phyloP scores from a whole-genome alignment of 768 basidiomycete species.

The Tylopilus sp. region DNA sequence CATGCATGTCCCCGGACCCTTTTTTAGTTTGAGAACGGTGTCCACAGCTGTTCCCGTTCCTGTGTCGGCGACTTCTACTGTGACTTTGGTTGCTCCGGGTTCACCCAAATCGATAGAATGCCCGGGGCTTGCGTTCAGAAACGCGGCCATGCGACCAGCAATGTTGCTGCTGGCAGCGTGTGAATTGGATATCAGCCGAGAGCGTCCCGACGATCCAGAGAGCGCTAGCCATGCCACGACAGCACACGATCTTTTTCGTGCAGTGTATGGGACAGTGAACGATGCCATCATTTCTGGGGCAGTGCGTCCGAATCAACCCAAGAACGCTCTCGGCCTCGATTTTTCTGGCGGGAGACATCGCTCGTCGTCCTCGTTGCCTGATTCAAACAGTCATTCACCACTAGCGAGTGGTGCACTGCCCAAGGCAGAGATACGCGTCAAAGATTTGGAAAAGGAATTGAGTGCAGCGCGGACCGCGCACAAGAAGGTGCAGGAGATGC shows the following conservation, averaged over 20 bases:
- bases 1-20: conserved; percentile 8
- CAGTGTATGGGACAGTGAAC: conserved; percentile 27
- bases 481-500: conserved; percentile 17
- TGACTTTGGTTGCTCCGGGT: conserved; percentile 2
- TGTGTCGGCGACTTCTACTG: conserved; percentile 8
- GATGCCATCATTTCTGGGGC: conserved; percentile 18
- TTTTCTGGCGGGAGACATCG: conserved; percentile 14
- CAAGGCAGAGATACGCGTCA: conserved; percentile 11
- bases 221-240: conserved; percentile 18
- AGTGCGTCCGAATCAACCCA: conserved; percentile 7
- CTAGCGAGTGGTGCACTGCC: not conserved
- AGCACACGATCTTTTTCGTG: conserved; percentile 30
- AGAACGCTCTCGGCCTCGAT: conserved; percentile 27
- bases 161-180: conserved; percentile 31
- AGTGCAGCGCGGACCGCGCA: conserved; percentile 10
- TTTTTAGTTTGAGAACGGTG: conserved; percentile 12
- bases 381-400: not conserved
- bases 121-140: conserved; percentile 8
- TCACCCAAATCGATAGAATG: conserved; percentile 11
- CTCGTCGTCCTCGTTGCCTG: not conserved
- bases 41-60: conserved; percentile 11
- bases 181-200: conserved; percentile 32
- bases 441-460: conserved; percentile 26
- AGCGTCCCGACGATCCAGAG: conserved; percentile 17
- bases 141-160: conserved; percentile 25